Conservation (phyloP, 768 basidiomycete species). For the Piloderma croceum region DNA sequence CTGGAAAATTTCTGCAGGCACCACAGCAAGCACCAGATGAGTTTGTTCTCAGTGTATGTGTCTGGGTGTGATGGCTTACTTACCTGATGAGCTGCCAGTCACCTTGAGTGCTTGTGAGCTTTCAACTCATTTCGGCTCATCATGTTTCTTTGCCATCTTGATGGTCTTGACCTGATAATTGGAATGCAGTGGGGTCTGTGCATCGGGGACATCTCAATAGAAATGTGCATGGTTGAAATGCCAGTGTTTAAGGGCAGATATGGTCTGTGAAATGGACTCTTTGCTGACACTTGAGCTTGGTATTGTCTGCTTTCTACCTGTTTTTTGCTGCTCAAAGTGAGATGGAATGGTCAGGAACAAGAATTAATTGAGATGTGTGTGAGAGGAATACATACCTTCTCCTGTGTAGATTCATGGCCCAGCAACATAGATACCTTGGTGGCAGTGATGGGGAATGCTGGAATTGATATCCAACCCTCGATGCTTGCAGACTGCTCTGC, state of each 20-base stretch:
- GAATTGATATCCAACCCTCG: slow-evolving; percentile 7
- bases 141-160: slow-evolving; percentile 13
- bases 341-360: slow-evolving; percentile 1
- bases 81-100: slow-evolving; percentile 12
- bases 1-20: slow-evolving; percentile 9
- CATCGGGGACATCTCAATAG: slow-evolving; percentile 13
- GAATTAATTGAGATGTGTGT: too few relatives aligned
- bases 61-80: slow-evolving; percentile 11
- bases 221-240: slow-evolving; percentile 16
- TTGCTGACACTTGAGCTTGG: slow-evolving; percentile 21
- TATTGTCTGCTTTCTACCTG: slow-evolving; percentile 4
- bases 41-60: slow-evolving; percentile 21
- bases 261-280: slow-evolving; percentile 22
- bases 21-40: slow-evolving; percentile 17
- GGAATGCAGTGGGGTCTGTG: slow-evolving; percentile 15
- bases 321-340: slow-evolving; percentile 10
- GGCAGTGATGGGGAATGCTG: slow-evolving; percentile 24
- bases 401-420: slow-evolving; percentile 21
- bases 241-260: slow-evolving; percentile 25
- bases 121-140: slow-evolving; percentile 14
- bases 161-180: slow-evolving; percentile 14
- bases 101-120: slow-evolving; percentile 20
- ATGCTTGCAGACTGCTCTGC: neutral
- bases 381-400: slow-evolving; percentile 25
- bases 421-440: slow-evolving; percentile 28